Percentiles rank a stretch among this genome's conserved stretches.
These are phyloP conservation scores for Punica granatum DNA, from an alignment of 345 rosid species.

Conservation along the genomic window DNA sequence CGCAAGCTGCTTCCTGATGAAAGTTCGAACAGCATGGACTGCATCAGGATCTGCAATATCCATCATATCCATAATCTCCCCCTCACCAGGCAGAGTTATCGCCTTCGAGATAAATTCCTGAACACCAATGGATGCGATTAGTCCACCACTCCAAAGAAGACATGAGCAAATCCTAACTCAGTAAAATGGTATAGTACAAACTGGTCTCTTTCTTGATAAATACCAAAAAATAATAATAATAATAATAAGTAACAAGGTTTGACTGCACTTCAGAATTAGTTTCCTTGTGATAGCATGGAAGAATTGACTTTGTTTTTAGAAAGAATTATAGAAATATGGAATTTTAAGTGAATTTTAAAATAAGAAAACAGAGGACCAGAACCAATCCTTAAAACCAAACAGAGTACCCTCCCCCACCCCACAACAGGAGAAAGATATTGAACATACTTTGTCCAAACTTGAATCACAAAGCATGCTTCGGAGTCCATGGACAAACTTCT, in stretches of 20 bases:
- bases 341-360: neutral
- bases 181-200: neutral
- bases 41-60: constrained; percentile 97
- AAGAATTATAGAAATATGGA: neutral
- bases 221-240: constrained; percentile 2
- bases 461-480: constrained; percentile 63
- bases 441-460: constrained; percentile 71
- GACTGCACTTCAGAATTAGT: too few relatives aligned
- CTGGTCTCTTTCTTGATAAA: neutral
- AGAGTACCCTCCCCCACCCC: neutral
- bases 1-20: constrained; percentile 85
- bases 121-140: neutral
- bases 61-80: constrained; percentile 99
- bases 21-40: constrained; percentile 83
- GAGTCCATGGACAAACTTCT: constrained; percentile 69
- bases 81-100: constrained; percentile 83
- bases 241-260: neutral
- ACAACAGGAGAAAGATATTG: neutral
- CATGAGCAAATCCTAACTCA: neutral
- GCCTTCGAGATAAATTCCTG: constrained; percentile 95
- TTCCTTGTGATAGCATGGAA: neutral
- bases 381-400: neutral
- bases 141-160: neutral
- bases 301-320: neutral
- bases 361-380: neutral